These are phyloP conservation scores for Ampelocalamus luodianensis DNA, from an alignment of 176 grass and related monocot genomes.

Conservation along the genomic window DNA sequence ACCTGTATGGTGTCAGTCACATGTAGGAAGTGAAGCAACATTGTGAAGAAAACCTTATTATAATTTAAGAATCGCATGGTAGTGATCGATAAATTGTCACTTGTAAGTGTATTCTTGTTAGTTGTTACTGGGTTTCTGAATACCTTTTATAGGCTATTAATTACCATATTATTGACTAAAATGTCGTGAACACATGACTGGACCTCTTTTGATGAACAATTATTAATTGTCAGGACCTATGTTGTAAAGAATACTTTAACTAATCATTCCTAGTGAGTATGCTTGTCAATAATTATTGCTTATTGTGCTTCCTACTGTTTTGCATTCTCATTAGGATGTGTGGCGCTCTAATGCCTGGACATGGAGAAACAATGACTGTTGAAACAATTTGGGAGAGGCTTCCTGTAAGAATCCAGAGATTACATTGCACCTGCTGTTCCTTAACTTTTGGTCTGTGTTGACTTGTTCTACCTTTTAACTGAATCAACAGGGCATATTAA, in stretches of 20 bases:
- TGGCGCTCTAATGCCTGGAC: slow-evolving; percentile 74
- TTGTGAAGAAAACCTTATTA: background rate
- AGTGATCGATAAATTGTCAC: background rate
- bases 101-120: background rate
- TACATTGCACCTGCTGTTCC: slow-evolving; percentile 8
- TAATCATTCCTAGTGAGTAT: slow-evolving; percentile 8
- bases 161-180: background rate
- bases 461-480: background rate
- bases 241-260: slow-evolving; percentile 23
- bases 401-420: slow-evolving; percentile 61
- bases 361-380: slow-evolving; percentile 73
- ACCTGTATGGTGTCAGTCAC: background rate
- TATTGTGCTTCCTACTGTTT: slow-evolving; percentile 20
- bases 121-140: slow-evolving; percentile 17
- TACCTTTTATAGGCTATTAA: slow-evolving; percentile 6
- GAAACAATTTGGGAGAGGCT: slow-evolving; percentile 80
- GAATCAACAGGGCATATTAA: background rate
- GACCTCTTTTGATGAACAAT: background rate
- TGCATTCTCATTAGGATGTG: slow-evolving; percentile 56
- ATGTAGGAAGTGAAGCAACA: background rate
- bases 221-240: slow-evolving; percentile 9
- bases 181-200: background rate
- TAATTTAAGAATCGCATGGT: slow-evolving; percentile 26
- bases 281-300: slow-evolving; percentile 22
- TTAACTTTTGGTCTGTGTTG: slow-evolving; percentile 4